phyloP scores from a whole-genome alignment of 345 rosid genomes.

The Salix koriyanagi region DNA sequence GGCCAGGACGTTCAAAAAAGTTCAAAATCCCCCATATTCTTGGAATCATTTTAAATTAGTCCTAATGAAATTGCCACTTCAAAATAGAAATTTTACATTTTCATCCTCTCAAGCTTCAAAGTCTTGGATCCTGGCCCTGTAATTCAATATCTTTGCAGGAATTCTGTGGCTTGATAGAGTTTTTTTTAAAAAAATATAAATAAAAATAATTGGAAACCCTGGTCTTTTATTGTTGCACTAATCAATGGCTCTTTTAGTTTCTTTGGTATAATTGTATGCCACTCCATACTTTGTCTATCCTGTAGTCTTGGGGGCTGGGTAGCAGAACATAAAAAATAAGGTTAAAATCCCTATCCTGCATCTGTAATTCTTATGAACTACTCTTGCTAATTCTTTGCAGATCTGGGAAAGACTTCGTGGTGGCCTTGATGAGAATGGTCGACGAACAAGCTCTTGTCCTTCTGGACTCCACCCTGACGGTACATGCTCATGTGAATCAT shows the following conservation, averaged over 20 bases:
- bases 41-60: no score
- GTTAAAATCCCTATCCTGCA: not conserved
- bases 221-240: not conserved
- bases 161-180: not conserved
- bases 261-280: not conserved
- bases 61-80: no score
- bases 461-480: conserved; percentile 62
- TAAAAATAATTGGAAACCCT: not conserved
- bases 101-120: no score
- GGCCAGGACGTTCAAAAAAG: no score
- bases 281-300: not conserved
- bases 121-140: not conserved
- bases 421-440: conserved; percentile 41
- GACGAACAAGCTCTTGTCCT: conserved; percentile 44
- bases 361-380: conserved; percentile 1
- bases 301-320: not conserved
- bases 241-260: not conserved
- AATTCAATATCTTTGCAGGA: not conserved
- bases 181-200: not conserved
- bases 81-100: no score
- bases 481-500: conserved; percentile 57
- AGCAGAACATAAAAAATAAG: not conserved
- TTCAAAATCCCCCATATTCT: no score
- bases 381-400: conserved; percentile 26
- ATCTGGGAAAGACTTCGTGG: conserved; percentile 59